phyloP scores from a whole-genome alignment of 495 filamentous ascomycete genomes.

The Tuber brumale region DNA sequence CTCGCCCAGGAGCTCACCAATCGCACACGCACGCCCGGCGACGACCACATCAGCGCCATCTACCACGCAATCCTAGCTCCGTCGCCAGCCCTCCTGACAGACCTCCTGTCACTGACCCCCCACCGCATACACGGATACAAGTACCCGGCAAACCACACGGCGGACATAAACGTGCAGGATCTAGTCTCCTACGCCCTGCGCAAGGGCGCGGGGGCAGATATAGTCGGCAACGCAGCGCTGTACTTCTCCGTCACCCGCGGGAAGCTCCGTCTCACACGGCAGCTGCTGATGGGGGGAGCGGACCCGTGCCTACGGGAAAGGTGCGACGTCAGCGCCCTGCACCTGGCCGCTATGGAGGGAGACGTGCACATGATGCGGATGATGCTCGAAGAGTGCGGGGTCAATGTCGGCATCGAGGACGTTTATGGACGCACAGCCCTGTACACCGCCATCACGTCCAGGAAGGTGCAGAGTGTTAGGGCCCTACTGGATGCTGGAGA shows the following conservation, averaged over 20 bases:
- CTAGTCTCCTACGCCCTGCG: background rate
- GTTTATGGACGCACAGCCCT: background rate
- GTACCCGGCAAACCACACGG: background rate
- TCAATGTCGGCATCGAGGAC: background rate
- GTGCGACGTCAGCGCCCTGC: background rate
- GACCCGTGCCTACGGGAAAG: background rate
- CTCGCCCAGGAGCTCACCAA: background rate
- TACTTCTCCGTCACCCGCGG: background rate
- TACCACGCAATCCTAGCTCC: background rate
- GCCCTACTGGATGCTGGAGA: background rate
- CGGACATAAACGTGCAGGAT: background rate
- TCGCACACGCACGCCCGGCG: background rate
- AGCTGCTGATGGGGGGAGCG: background rate
- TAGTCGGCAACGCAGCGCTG: background rate
- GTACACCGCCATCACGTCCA: background rate
- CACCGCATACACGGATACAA: constrained; percentile 3
- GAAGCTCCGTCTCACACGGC: background rate
- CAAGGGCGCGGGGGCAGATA: background rate
- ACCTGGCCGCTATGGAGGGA: background rate
- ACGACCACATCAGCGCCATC: constrained; percentile 1
- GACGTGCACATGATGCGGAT: background rate
- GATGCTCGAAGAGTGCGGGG: background rate
- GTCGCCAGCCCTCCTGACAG: background rate
- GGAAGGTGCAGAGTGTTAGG: background rate
- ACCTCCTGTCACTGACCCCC: background rate